Base-by-base conservation (phyloP, 257 asterid genomes). In the Salvia splendens region DNA sequence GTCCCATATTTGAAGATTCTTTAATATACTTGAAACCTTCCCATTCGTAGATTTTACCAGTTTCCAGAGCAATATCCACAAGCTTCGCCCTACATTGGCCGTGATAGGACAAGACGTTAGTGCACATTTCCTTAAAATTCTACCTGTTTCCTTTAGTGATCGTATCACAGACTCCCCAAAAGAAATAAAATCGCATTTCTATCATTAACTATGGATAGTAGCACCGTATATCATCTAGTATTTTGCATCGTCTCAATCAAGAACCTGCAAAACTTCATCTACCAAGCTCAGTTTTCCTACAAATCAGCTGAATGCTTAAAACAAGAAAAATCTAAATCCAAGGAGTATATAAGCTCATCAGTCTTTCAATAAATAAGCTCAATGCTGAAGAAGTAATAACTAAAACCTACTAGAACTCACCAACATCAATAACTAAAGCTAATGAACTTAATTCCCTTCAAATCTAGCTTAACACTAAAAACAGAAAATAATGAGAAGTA, bases 51-150 rank as follows among this genome's bases (percentile, higher is more conserved):
- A 92, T 84, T 79, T 87, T 92, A 0, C 96, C 98, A 28, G 88
- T 81, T 58, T 76, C 96, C 49, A 87, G 92, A 76, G 98, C 98
- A 70, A 47, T 76, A 69, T 92, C 98, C 59, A 87, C 95, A 67
- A 92, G 98, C 86, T 92, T 79, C 17, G 96, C 98, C 41, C 98
- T 92, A 48, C 28, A 76, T 30, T 24, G 5, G n/a, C 5, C 5
- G 5, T 33, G 15, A 61, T 30, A 48, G 16, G 14, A 56, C n/a
- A 57, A 51, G 9, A 66, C 12, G 64, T 56, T 30, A 41, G 40
- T 12, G 33, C 59, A 52, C 42, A 41, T 17, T 16, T 57, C 36
- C 41, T 12, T 8, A 17, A 10, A 6, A 54, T 56, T 36, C 43
- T 30, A 35, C 9, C 3, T 33, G 11, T 56, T 54, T 28, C 12